Evolutionary conservation across 163 green algal species (phyloP).

Genomic region (Volvox carteri): DNA sequence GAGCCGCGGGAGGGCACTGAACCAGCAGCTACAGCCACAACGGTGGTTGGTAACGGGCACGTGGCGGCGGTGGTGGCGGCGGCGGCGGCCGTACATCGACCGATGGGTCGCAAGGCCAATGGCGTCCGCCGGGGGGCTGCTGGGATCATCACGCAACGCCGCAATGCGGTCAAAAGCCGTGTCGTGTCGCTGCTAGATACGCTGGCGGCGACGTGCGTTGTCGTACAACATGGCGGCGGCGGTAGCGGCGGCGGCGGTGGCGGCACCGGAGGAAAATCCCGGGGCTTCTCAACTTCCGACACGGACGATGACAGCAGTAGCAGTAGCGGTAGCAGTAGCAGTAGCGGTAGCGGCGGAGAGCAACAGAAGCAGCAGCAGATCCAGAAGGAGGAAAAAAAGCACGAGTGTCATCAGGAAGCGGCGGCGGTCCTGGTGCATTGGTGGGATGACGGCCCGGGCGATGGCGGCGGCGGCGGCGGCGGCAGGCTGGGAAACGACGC

Average conservation of each 20-base stretch:
- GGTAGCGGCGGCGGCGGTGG: not conserved
- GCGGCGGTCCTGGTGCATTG: not conserved
- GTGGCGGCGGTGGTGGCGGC: no score
- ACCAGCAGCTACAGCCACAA: no score
- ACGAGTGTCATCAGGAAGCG: no score
- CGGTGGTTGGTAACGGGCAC: no score
- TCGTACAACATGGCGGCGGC: not conserved
- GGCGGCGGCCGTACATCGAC: no score
- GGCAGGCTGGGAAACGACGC: not conserved
- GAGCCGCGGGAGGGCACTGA: no score
- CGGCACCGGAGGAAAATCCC: no score
- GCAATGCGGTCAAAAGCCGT: no score
- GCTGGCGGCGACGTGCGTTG: not conserved
- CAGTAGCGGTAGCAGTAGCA: not conserved
- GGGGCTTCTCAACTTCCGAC: not conserved
- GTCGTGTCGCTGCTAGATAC: slow-evolving; percentile 1
- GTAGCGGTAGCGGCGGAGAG: not conserved
- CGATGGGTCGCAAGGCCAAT: no score
- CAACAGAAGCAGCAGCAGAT: not conserved
- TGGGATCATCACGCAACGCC: no score
- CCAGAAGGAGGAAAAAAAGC: not conserved
- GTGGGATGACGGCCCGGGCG: not conserved
- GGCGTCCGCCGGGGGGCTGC: no score
- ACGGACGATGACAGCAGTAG: not conserved
- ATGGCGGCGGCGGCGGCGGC: not conserved